phyloP scores from a whole-genome alignment of 2,329 filamentous ascomycete genomes.

The Ophiostoma australiae region DNA sequence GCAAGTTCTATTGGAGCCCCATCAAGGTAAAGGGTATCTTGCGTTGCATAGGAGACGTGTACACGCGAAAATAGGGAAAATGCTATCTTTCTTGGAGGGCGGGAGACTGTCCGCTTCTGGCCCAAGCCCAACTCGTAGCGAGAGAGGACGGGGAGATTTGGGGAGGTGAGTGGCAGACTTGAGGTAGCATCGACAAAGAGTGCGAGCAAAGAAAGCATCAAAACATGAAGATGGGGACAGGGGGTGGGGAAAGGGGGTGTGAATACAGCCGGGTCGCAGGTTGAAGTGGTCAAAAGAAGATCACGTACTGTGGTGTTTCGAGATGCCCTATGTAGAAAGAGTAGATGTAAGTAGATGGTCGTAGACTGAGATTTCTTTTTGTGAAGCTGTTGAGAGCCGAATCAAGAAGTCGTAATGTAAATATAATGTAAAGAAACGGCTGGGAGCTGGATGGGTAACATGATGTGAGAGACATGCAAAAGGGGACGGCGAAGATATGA shows the following conservation, averaged over 20 bases:
- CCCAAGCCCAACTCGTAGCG: neutral
- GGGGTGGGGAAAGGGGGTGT: conserved; percentile 30
- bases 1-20: neutral
- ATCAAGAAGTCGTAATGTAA: no score
- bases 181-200: conserved; percentile 22
- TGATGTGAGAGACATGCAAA: conserved; percentile 1
- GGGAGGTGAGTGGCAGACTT: conserved; percentile 13
- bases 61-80: neutral
- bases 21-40: conserved; percentile 2
- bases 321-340: conserved; percentile 25
- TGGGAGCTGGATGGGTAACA: neutral
- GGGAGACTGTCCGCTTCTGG: neutral
- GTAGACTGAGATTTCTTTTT: neutral
- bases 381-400: no score
- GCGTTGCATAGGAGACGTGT: conserved; percentile 5
- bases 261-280: conserved; percentile 35
- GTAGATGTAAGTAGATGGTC: neutral
- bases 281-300: conserved; percentile 33
- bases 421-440: no score
- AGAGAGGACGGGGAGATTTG: neutral
- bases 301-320: conserved; percentile 45
- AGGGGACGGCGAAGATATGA: conserved; percentile 15
- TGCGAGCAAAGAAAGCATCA: conserved; percentile 10
- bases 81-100: neutral
- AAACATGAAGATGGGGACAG: conserved; percentile 26